Percentiles rank a stretch among this genome's conserved stretches.
Conservation (phyloP, 495 filamentous ascomycete species). For the Jackrogersella minutella region DNA sequence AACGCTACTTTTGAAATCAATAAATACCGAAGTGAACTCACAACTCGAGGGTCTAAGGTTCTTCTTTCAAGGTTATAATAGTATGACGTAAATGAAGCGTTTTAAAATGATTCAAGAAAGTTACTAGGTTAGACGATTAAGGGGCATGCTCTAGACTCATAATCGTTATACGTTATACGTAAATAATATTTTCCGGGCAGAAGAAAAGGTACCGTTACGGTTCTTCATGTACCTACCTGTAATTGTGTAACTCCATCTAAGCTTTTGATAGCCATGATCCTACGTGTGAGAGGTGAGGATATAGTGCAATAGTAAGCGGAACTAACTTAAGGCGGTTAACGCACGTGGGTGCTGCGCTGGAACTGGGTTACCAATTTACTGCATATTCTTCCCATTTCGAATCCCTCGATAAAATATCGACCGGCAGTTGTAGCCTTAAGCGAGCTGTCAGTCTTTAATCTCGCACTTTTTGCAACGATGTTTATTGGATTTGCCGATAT, state of each 20-base stretch:
- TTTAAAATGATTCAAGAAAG: too few relatives aligned
- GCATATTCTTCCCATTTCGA: neutral
- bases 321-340: neutral
- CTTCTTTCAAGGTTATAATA: too few relatives aligned
- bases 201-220: too few relatives aligned
- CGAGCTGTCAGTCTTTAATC: neutral
- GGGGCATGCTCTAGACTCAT: too few relatives aligned
- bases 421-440: slow-evolving; percentile 6
- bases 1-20: too few relatives aligned
- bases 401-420: neutral
- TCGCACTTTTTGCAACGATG: neutral
- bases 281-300: slow-evolving; percentile 1
- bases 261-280: neutral
- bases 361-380: neutral
- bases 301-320: slow-evolving; percentile 6
- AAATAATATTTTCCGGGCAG: too few relatives aligned
- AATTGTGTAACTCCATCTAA: neutral
- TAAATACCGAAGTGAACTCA: too few relatives aligned
- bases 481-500: neutral
- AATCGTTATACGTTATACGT: too few relatives aligned
- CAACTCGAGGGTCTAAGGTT: too few relatives aligned
- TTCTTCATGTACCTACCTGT: too few relatives aligned
- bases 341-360: slow-evolving; percentile 9
- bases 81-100: too few relatives aligned
- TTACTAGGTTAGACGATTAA: too few relatives aligned